These are phyloP conservation scores for Geotrichum carabidarum DNA, from an alignment of 1,139 yeast species.

Conservation along the genomic window DNA sequence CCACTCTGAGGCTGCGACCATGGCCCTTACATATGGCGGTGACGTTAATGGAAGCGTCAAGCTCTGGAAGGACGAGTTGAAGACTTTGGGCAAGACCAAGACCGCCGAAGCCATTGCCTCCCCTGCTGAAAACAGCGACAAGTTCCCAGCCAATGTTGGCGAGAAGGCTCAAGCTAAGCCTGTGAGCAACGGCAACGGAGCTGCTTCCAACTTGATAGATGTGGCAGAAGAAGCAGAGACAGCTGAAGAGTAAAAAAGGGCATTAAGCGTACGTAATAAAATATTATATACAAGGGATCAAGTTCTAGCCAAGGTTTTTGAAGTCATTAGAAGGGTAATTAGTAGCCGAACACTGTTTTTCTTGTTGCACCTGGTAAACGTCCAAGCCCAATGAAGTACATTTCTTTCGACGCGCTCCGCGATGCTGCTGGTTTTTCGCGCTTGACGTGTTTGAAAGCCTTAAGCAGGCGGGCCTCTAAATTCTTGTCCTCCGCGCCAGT, in stretches of 20 bases:
- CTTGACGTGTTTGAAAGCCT: slow-evolving; percentile 54
- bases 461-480: slow-evolving; percentile 52
- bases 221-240: slow-evolving; percentile 14
- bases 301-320: not conserved
- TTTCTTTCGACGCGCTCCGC: slow-evolving; percentile 58
- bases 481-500: slow-evolving; percentile 63
- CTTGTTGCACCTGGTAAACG: slow-evolving; percentile 48
- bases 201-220: slow-evolving; percentile 15
- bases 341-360: slow-evolving; percentile 41
- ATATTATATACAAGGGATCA: not conserved
- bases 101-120: slow-evolving; percentile 47
- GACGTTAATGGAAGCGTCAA: slow-evolving; percentile 47
- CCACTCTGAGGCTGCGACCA: slow-evolving; percentile 76
- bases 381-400: slow-evolving; percentile 61
- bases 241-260: slow-evolving; percentile 1
- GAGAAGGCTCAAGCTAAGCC: slow-evolving; percentile 29
- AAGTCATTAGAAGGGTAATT: not conserved
- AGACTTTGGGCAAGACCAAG: slow-evolving; percentile 47
- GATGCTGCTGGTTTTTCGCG: slow-evolving; percentile 59
- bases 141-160: slow-evolving; percentile 33
- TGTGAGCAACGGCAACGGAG: slow-evolving; percentile 9
- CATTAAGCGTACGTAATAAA: not conserved
- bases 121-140: slow-evolving; percentile 30
- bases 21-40: slow-evolving; percentile 70
- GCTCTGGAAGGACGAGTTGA: slow-evolving; percentile 62